phyloP scores from a whole-genome alignment of 257 asterid species.

The Solanum bulbocastanum region DNA sequence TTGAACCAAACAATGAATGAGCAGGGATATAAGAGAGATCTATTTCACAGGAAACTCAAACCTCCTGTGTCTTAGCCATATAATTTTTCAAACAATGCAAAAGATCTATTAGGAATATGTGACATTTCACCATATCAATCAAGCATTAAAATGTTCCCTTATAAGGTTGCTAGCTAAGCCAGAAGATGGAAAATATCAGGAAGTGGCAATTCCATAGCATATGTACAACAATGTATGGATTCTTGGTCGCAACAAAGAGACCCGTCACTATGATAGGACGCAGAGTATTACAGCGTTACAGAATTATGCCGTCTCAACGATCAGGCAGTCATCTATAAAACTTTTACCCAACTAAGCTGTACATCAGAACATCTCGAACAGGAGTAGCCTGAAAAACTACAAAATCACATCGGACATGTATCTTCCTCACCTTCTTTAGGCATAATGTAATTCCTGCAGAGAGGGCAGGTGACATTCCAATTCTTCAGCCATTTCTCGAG shows the following conservation, averaged over 20 bases:
- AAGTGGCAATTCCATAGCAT: background rate
- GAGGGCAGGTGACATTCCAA: conserved; percentile 87
- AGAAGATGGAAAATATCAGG: background rate
- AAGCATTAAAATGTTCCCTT: background rate
- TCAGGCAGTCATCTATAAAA: background rate
- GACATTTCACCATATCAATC: background rate
- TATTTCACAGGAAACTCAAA: background rate
- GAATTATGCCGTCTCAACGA: background rate
- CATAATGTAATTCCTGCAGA: conserved; percentile 64
- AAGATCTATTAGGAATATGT: background rate
- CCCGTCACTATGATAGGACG: conserved; percentile 6
- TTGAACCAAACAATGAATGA: background rate
- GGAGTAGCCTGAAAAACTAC: background rate
- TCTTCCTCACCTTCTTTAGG: conserved; percentile 60
- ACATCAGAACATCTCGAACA: conserved; percentile 8
- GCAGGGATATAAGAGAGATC: background rate
- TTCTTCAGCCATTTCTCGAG: conserved; percentile 73
- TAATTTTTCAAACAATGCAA: background rate
- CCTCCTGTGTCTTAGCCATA: background rate
- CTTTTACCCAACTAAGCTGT: conserved; percentile 32
- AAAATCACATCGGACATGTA: conserved; percentile 59
- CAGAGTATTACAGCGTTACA: background rate
- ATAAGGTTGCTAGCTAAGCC: background rate
- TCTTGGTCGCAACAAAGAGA: background rate
- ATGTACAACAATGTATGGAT: background rate